Evolutionary conservation across 2,329 filamentous ascomycete species (phyloP).

Genomic region (Colletotrichum sp.): DNA sequence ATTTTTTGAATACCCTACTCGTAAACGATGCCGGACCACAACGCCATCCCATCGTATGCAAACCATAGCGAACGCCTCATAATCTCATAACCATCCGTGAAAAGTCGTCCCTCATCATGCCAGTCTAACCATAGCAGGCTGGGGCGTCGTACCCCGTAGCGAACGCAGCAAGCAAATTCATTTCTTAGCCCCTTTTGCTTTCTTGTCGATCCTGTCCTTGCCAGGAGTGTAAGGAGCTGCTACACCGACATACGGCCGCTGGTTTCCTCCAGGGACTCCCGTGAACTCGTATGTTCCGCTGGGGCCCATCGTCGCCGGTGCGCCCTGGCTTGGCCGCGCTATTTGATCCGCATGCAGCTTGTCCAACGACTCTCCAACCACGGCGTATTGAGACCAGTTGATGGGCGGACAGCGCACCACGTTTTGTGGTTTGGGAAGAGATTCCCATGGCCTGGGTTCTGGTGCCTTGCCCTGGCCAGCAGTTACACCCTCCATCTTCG

Average conservation of each 20-base stretch:
- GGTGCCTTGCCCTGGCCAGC: background rate
- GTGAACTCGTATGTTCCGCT: conserved; percentile 58
- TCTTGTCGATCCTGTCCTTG: conserved; percentile 52
- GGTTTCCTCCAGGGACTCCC: conserved; percentile 40
- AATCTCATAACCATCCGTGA: conserved; percentile 2
- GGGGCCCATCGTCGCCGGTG: conserved; percentile 48
- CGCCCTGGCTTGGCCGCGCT: conserved; percentile 63
- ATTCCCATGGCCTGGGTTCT: conserved; percentile 53
- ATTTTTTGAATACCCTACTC: background rate
- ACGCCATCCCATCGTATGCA: background rate
- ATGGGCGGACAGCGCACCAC: conserved; percentile 86
- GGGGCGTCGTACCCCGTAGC: background rate
- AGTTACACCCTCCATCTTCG: background rate
- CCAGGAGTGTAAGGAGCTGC: conserved; percentile 62
- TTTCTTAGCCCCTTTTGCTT: conserved; percentile 35
- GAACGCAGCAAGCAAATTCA: conserved; percentile 14
- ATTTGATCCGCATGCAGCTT: conserved; percentile 84
- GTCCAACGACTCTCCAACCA: conserved; percentile 86
- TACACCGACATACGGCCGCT: conserved; percentile 55
- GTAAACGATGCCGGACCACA: background rate
- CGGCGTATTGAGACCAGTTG: conserved; percentile 93
- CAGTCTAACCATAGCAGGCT: background rate
- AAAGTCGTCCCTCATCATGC: background rate
- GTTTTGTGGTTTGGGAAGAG: conserved; percentile 79
- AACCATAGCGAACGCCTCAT: background rate